Evolutionary conservation across 192 early-diverging fungal genomes (phyloP), one percentile per base, ranked within the genome.

Genomic region (Rhizophagus clarus): DNA sequence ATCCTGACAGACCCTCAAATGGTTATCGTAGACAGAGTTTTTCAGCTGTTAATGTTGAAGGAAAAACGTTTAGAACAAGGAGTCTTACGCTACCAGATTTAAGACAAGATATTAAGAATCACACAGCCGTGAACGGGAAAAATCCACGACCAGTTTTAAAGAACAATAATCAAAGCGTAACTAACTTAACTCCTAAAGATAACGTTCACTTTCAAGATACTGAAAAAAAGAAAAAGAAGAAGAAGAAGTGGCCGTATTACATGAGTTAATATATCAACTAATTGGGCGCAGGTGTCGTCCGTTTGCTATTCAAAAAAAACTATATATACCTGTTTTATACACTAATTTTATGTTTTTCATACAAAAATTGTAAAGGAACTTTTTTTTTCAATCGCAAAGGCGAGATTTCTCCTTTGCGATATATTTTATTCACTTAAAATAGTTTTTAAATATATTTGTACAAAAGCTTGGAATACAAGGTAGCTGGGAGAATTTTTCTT

Each of bases 361-460:
- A 17, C 49, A 51, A 51, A 51, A 51, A 51, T 51, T 51, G 49
- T 51, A 51, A 51, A 51, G 49, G 49, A 51, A 51, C 49, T 51
- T 51, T 51, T 51, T 47, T 51, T 15, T 51, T 51, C 49, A 14
- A 17, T 42, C 49, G 15, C 15, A 51, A 51, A 17, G 45, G 12
- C 10, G 67, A 31, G 67, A 69, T 40, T 22, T 69, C 67, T 69
- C 67, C 67, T 29, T 29, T 24, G 67, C 67, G 67, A 67, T 37
- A 69, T 37, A 31, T 22, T 69, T 69, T 31, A 69, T 37, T 37
- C 24, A 34, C 67, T 40, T 22, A 32, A 69, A 37, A 34, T 22
- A 34, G 31, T 37, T 69, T 69, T 51, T 51, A 51, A 51, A 69
- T 37, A 34, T 69, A 69, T 37, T 37, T 69, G 32, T 69, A 69